A percentile compares a stretch with the other conserved stretches of the same genome.
Evolutionary conservation across 169 alveolate genomes (phyloP).

Genomic region (Eimeria praecox): DNA sequence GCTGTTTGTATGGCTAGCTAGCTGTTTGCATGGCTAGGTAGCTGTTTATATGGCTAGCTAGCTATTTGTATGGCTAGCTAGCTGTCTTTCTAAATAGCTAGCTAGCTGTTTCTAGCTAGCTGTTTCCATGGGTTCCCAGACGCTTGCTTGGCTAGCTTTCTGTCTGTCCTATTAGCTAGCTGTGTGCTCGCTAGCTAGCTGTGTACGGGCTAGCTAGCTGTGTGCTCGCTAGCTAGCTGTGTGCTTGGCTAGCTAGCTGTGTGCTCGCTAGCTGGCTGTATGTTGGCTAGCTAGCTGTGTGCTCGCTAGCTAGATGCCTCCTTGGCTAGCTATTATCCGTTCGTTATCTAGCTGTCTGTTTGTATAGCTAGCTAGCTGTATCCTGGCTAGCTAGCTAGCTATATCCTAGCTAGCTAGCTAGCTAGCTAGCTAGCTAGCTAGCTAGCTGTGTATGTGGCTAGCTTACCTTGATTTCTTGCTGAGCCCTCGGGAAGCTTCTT

Average conservation of each 20-base stretch:
- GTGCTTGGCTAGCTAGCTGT: neutral
- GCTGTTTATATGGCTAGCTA: neutral
- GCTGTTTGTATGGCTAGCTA: neutral
- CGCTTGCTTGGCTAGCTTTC: neutral
- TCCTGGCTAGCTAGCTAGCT: neutral
- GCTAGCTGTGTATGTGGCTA: no score
- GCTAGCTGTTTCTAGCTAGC: constrained; percentile 27
- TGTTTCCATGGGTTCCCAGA: neutral
- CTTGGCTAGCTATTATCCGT: neutral
- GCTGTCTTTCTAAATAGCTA: neutral
- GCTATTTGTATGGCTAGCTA: neutral
- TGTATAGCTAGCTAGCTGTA: neutral
- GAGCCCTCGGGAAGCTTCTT: neutral
- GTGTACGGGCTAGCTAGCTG: no score
- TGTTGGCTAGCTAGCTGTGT: no score
- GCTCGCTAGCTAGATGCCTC: no score
- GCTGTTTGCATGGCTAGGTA: neutral
- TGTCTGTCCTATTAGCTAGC: no score
- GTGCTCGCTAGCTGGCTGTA: neutral
- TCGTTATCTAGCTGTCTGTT: neutral
- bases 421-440: constrained; percentile 27
- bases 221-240: constrained; percentile 32
- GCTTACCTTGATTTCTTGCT: constrained; percentile 30
- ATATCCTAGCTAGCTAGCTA: neutral
- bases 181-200: no score